Percentiles rank a stretch among this genome's conserved stretches.
These are phyloP conservation scores for Rhododendron kiyosumense DNA, from an alignment of 148 eudicot genomes.

Conservation along the genomic window DNA sequence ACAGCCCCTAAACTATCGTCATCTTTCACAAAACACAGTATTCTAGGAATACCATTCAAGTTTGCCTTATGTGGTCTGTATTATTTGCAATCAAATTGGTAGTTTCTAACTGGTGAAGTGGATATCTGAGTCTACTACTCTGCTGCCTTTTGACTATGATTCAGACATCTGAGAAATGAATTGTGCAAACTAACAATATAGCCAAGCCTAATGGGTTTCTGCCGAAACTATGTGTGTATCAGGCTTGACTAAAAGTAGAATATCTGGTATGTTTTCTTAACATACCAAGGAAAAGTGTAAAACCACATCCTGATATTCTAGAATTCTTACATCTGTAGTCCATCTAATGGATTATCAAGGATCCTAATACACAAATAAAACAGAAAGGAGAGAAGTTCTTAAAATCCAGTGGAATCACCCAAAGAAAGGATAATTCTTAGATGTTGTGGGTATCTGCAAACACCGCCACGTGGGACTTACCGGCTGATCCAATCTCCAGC, in stretches of 20 bases:
- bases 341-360: neutral
- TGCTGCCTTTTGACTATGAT: neutral
- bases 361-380: neutral
- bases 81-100: neutral
- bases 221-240: neutral
- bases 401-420: neutral
- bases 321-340: neutral
- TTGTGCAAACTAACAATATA: neutral
- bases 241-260: neutral
- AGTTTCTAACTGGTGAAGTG: neutral
- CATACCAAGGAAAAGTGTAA: neutral
- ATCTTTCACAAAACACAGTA: neutral
- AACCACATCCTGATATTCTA: neutral
- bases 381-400: neutral
- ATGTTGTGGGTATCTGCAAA: neutral
- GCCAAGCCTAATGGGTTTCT: neutral
- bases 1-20: neutral
- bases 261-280: neutral
- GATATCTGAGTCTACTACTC: neutral
- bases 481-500: neutral
- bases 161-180: neutral
- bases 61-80: neutral
- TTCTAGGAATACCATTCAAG: neutral
- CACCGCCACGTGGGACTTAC: neutral
- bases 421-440: neutral